These are phyloP conservation scores for Eucalyptus sideroxylon DNA, from an alignment of 345 rosid species.

Conservation along the genomic window DNA sequence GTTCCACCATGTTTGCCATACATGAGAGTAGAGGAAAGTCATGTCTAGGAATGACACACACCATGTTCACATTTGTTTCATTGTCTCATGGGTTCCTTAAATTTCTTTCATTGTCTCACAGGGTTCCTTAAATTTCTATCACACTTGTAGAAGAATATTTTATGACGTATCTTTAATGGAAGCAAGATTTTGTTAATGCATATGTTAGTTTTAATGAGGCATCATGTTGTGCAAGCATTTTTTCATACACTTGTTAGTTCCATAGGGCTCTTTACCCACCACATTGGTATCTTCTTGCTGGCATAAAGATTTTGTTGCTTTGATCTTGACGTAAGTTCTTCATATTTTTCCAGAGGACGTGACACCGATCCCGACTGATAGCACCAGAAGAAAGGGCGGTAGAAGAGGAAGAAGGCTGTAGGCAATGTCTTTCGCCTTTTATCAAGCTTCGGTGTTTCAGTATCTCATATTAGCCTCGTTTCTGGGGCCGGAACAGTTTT, in stretches of 20 bases:
- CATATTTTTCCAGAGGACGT: slow-evolving; percentile 33
- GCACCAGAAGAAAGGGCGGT: slow-evolving; percentile 60
- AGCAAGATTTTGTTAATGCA: background rate
- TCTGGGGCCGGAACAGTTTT: background rate
- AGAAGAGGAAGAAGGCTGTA: slow-evolving; percentile 57
- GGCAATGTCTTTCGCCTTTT: background rate
- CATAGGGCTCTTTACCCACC: background rate
- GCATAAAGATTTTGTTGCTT: background rate
- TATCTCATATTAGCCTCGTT: background rate
- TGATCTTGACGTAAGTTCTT: background rate
- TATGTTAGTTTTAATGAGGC: background rate
- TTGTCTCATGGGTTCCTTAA: background rate
- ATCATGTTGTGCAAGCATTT: background rate
- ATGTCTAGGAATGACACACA: background rate
- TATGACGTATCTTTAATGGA: background rate
- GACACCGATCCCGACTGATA: slow-evolving; percentile 48
- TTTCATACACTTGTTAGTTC: background rate
- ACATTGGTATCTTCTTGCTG: background rate
- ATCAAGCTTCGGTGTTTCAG: background rate
- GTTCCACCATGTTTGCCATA: background rate
- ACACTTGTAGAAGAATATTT: background rate
- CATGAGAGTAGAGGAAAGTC: background rate
- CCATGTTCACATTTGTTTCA: background rate
- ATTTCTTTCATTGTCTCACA: background rate
- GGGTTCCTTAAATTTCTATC: background rate